Conservation (phyloP, 495 filamentous ascomycete genomes). For the Penicillium angulare region DNA sequence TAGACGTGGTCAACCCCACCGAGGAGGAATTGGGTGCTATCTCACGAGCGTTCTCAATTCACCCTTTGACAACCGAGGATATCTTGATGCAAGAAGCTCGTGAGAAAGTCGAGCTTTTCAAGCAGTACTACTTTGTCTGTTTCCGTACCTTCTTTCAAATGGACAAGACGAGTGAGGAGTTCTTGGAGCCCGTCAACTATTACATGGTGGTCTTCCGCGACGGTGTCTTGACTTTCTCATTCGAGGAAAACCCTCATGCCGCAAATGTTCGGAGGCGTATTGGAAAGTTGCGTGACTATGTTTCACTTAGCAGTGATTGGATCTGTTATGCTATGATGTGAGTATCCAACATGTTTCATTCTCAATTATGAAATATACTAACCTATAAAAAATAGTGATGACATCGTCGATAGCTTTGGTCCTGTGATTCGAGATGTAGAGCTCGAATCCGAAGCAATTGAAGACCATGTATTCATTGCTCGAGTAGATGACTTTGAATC, state of each 20-base stretch:
- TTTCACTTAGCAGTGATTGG: constrained; percentile 92
- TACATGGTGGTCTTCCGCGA: constrained; percentile 97
- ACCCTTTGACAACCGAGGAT: constrained; percentile 90
- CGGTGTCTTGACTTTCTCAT: constrained; percentile 91
- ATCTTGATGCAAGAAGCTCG: constrained; percentile 95
- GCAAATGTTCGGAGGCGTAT: constrained; percentile 88
- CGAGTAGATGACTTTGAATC: constrained; percentile 81
- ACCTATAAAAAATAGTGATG: constrained; percentile 61
- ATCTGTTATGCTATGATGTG: constrained; percentile 98
- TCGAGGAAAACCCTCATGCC: constrained; percentile 77
- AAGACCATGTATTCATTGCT: constrained; percentile 90
- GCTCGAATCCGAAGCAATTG: constrained; percentile 83
- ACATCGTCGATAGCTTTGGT: constrained; percentile 94
- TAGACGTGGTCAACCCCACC: constrained; percentile 87
- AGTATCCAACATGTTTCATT: constrained; percentile 33
- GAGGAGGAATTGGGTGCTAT: constrained; percentile 87
- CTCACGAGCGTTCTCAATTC: constrained; percentile 82
- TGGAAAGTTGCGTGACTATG: constrained; percentile 87
- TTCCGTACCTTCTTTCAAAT: constrained; percentile 89
- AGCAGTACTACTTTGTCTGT: constrained; percentile 95
- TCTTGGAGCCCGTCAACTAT: constrained; percentile 87
- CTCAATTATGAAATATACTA: constrained; percentile 8
- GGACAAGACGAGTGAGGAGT: constrained; percentile 73
- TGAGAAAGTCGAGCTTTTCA: constrained; percentile 95
- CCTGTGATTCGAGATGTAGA: constrained; percentile 86